phyloP scores from a whole-genome alignment of 495 filamentous ascomycete species.

The Chaetomium fimeti region DNA sequence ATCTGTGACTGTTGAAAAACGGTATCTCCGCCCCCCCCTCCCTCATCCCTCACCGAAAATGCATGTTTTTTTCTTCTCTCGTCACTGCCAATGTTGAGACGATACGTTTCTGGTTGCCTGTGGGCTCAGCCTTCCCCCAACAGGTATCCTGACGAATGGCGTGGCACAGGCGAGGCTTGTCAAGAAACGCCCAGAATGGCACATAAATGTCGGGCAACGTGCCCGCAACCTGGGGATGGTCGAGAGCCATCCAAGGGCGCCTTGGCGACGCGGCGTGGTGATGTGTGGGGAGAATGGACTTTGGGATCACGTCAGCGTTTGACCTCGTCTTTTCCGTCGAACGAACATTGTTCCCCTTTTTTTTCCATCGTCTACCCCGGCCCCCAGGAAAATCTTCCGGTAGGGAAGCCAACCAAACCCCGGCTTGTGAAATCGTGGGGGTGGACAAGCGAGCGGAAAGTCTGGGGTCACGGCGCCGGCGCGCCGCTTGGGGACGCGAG shows the following conservation, averaged over 20 bases:
- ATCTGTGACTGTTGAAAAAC: conserved; percentile 14
- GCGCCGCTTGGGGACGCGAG: conserved; percentile 11
- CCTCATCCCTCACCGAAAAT: conserved; percentile 19
- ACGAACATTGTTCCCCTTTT: conserved; percentile 9
- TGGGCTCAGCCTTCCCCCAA: conserved; percentile 30
- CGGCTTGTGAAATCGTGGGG: conserved; percentile 21
- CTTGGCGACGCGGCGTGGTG: conserved; percentile 1
- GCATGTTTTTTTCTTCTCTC: not conserved
- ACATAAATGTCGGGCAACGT: conserved; percentile 14
- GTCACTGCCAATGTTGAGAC: conserved; percentile 16
- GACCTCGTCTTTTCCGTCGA: conserved; percentile 10
- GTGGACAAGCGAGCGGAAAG: conserved; percentile 9
- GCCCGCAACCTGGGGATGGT: not conserved
- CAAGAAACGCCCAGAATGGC: conserved; percentile 8
- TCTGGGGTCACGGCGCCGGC: conserved; percentile 18
- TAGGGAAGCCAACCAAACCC: conserved; percentile 20
- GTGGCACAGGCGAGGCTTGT: conserved; percentile 13
- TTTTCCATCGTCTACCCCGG: conserved; percentile 6
- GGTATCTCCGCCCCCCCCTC: not conserved
- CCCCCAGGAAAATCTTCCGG: conserved; percentile 28
- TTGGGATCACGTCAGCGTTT: conserved; percentile 32
- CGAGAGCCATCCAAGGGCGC: not conserved
- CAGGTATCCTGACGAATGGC: conserved; percentile 20
- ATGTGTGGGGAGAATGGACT: conserved; percentile 18
- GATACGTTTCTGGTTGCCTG: conserved; percentile 22